Conservation (phyloP, 257 asterid genomes). For the Forsythia suspensa region DNA sequence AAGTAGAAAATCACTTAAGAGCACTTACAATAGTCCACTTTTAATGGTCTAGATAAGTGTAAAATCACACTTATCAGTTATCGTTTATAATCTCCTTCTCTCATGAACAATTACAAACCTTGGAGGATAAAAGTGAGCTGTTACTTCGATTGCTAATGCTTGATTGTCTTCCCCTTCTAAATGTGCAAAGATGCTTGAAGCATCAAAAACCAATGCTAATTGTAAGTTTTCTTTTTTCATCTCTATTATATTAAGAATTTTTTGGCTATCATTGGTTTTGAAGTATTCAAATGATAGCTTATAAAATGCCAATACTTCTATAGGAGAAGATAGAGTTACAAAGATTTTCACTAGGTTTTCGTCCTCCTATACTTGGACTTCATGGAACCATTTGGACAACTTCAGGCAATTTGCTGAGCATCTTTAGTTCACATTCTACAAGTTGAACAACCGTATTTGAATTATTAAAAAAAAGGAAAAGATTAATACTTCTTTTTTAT, state of each 20-base stretch:
- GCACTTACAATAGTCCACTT: too few relatives aligned
- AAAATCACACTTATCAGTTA: too few relatives aligned
- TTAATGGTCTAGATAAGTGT: too few relatives aligned
- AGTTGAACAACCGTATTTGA: not conserved
- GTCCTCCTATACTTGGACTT: conserved; percentile 82
- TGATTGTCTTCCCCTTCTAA: conserved; percentile 20
- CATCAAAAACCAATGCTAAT: conserved; percentile 78
- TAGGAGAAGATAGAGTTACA: conserved; percentile 89
- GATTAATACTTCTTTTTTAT: not conserved
- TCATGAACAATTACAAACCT: not conserved
- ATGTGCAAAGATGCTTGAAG: conserved; percentile 85
- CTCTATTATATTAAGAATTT: conserved; percentile 18
- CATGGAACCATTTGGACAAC: conserved; percentile 85
- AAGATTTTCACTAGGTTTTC: conserved; percentile 83
- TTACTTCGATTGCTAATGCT: conserved; percentile 6
- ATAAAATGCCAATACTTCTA: conserved; percentile 18
- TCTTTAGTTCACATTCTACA: conserved; percentile 1
- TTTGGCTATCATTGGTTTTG: not conserved
- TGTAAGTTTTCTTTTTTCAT: conserved; percentile 51
- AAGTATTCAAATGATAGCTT: conserved; percentile 14
- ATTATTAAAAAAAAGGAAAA: not conserved
- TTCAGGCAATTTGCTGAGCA: conserved; percentile 45
- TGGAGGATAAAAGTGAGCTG: not conserved
- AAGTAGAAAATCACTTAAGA: too few relatives aligned
- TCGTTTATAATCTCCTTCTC: not conserved